Evolutionary conservation across 495 filamentous ascomycete genomes (phyloP).

Genomic region (Xylaria cubensis): DNA sequence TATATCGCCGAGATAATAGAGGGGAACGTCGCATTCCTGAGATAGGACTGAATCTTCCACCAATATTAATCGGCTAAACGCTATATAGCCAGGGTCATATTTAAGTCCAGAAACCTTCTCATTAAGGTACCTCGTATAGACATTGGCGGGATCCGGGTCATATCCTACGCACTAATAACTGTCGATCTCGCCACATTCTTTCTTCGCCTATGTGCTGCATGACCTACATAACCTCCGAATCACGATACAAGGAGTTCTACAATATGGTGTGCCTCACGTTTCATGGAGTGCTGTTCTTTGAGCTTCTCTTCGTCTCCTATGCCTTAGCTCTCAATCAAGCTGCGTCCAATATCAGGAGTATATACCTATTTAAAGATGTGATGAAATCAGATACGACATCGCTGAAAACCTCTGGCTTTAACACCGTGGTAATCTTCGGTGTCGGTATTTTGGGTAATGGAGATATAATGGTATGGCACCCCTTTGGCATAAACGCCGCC

Average conservation of each 20-base stretch:
- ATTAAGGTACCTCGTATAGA: not conserved
- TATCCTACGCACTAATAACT: not conserved
- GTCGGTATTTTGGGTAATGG: conserved; percentile 50
- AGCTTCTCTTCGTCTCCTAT: conserved; percentile 34
- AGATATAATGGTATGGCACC: conserved; percentile 43
- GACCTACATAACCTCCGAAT: not conserved
- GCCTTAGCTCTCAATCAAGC: conserved; percentile 26
- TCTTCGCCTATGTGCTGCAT: not conserved
- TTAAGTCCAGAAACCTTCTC: not conserved
- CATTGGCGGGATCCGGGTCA: not conserved
- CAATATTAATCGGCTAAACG: conserved; percentile 22
- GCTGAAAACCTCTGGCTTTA: conserved; percentile 49
- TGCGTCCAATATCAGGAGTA: conserved; percentile 38
- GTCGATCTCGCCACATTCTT: not conserved
- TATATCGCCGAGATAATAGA: conserved; percentile 12
- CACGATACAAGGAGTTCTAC: not conserved
- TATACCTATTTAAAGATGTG: conserved; percentile 55
- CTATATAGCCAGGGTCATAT: not conserved
- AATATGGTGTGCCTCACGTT: conserved; percentile 31
- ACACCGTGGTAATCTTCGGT: conserved; percentile 49
- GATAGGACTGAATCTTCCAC: conserved; percentile 10
- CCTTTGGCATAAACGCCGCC: not conserved
- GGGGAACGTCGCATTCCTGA: conserved; percentile 14
- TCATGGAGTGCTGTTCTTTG: conserved; percentile 34
- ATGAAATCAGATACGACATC: conserved; percentile 50